Base-by-base conservation (phyloP, 371 early-diverging fungal genomes). In the Mortierella sp. region DNA sequence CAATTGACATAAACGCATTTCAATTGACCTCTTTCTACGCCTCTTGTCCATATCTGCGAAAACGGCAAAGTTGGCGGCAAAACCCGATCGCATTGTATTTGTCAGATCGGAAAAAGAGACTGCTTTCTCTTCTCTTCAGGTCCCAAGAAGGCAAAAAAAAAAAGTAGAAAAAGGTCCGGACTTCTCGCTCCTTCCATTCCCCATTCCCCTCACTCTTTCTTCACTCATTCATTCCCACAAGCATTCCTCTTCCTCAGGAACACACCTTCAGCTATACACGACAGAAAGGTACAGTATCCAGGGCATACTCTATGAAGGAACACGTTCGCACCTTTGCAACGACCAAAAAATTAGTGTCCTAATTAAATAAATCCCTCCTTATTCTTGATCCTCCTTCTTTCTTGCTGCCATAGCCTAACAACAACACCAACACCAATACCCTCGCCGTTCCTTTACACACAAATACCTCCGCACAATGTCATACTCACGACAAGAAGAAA, bases 401-500 rank as follows among this genome's bases (percentile, higher is more conserved):
- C 16, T 46, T 11, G 41, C 6, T 46, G 14, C 48, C 51, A 51
- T 21, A 51, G 51, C 35, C 35, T 7, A 56, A 27, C 29, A 5
- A n/a, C 16, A 56, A 56, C 56, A n/a, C 56, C 56, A 56, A n/a
- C 60, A 14, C 60, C 60, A 32, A 32, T 1, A 55, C 10, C 41
- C 10, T 32, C 12, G 32, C 60, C 41, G 14, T 3, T 6, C 27
- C 27, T 27, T 8, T 16, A 16, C 65, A 68, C 54, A 46, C 49
- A 27, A 38, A 51, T 11, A n/a, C 24, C 24, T 29, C 32, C n/a
- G 18, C 32, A 56, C 7, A 54, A 80, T 80, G 80, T 81, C 81
- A 73, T 76, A 76, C 58, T 75, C 77, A 27, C 71, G 75, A 71
- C 51, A 77, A 46, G 82, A 82, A 71, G 74, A 82, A 54, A 54